A percentile compares a stretch with the other conserved stretches of the same genome.
These are phyloP conservation scores for Talaromyces funiculosus DNA, from an alignment of 2,329 filamentous ascomycete species.

Conservation along the genomic window DNA sequence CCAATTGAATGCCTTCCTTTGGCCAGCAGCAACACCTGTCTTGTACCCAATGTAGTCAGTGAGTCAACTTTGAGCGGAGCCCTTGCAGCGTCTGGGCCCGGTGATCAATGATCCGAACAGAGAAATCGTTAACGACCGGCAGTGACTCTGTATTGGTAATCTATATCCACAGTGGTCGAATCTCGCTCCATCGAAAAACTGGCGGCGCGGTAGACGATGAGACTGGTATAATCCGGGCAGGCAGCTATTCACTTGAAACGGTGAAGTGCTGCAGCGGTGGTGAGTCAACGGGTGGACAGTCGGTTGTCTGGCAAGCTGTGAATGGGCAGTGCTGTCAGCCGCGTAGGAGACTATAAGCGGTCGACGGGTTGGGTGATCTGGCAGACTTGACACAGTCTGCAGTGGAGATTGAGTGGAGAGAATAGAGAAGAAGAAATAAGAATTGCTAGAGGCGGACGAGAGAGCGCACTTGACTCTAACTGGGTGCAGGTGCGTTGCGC, in stretches of 20 bases:
- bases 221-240: conserved; percentile 4
- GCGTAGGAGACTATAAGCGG: conserved; percentile 4
- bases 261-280: conserved; percentile 8
- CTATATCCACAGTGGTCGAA: conserved; percentile 20
- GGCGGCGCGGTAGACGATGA: conserved; percentile 6
- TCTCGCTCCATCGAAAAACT: conserved; percentile 24
- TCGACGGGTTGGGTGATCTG: conserved; percentile 16
- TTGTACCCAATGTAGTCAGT: conserved; percentile 12
- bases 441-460: background rate
- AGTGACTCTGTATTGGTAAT: conserved; percentile 21
- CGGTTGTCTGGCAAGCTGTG: conserved; percentile 13
- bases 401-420: conserved; percentile 14
- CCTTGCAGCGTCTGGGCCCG: conserved; percentile 13
- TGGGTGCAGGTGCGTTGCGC: conserved; percentile 11
- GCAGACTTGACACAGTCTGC: conserved; percentile 14
- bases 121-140: conserved; percentile 21
- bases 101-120: conserved; percentile 13
- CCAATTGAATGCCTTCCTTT: conserved; percentile 4
- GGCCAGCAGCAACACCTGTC: conserved; percentile 2
- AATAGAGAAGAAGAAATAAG: background rate
- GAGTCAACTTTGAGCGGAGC: conserved; percentile 9
- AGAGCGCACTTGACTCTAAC: conserved; percentile 6
- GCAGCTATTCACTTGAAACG: conserved; percentile 2
- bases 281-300: conserved; percentile 11
- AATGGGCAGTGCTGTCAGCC: conserved; percentile 11